phyloP scores from a whole-genome alignment of 2,329 filamentous ascomycete species.

The Fonsecaea pedrosoi region DNA sequence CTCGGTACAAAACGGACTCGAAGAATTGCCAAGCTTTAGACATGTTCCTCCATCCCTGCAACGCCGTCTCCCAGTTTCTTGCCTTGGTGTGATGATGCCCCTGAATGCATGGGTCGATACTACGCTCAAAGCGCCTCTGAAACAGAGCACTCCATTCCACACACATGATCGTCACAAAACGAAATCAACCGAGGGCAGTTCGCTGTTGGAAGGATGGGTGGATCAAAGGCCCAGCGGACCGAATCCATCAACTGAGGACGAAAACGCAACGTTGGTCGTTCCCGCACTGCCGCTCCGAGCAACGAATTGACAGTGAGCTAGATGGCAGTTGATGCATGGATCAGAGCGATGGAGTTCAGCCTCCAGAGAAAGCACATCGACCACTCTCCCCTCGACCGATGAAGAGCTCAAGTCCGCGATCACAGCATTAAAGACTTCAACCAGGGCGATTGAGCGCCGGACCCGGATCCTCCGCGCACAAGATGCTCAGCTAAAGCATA shows the following conservation, averaged over 20 bases:
- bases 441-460: slow-evolving; percentile 24
- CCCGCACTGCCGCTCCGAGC: background rate
- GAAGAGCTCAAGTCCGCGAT: slow-evolving; percentile 29
- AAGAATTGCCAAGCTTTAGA: background rate
- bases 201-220: slow-evolving; percentile 2
- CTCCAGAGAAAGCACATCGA: background rate
- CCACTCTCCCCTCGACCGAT: slow-evolving; percentile 21
- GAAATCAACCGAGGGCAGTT: background rate
- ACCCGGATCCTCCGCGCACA: slow-evolving; percentile 23
- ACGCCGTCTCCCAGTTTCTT: background rate
- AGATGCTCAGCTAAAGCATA: slow-evolving; percentile 5
- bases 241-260: background rate
- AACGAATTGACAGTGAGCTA: background rate
- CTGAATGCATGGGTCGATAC: slow-evolving; percentile 8
- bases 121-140: slow-evolving; percentile 9
- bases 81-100: background rate
- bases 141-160: slow-evolving; percentile 1
- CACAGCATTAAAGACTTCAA: slow-evolving; percentile 29
- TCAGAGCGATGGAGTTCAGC: background rate
- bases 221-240: background rate
- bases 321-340: background rate
- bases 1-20: no score
- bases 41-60: background rate
- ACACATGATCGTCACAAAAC: background rate
- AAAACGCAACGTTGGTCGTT: background rate